Evolutionary conservation across 208 protist genomes (phyloP).

Genomic region (Leishmania tropica): DNA sequence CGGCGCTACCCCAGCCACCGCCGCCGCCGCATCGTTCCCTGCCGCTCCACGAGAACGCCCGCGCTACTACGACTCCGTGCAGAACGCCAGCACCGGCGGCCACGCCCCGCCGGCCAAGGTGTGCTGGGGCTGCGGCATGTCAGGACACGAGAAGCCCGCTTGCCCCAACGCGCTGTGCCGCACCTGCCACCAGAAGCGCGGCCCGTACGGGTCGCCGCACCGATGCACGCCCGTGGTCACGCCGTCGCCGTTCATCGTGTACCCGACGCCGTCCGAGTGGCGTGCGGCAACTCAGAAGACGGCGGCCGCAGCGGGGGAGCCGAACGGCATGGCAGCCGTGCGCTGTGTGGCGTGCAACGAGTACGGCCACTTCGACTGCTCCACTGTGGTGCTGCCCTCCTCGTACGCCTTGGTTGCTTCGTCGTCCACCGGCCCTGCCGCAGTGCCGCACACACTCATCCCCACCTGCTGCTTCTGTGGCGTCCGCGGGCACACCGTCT

Average conservation of each 20-base stretch:
- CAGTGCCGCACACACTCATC: conserved; percentile 19
- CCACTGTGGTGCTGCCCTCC: conserved; percentile 8
- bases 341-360: conserved; percentile 63
- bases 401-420: not conserved
- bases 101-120: conserved; percentile 46
- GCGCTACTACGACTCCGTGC: conserved; percentile 74
- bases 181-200: conserved; percentile 62
- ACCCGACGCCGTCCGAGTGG: conserved; percentile 22
- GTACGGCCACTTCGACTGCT: conserved; percentile 78
- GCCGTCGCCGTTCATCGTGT: conserved; percentile 59
- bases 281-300: conserved; percentile 12
- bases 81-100: conserved; percentile 18
- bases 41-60: conserved; percentile 17
- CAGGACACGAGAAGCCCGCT: conserved; percentile 80
- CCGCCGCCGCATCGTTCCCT: not conserved
- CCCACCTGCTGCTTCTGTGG: conserved; percentile 69
- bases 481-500: conserved; percentile 62
- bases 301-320: conserved; percentile 11
- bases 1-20: not conserved
- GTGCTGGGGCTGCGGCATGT: conserved; percentile 86
- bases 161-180: conserved; percentile 78
- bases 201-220: conserved; percentile 35
- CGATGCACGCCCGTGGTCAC: conserved; percentile 32
- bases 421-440: conserved; percentile 5
- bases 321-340: conserved; percentile 47